Base-by-base conservation (phyloP, 176 grass and related monocot species). In the Metroxylon sagu region DNA sequence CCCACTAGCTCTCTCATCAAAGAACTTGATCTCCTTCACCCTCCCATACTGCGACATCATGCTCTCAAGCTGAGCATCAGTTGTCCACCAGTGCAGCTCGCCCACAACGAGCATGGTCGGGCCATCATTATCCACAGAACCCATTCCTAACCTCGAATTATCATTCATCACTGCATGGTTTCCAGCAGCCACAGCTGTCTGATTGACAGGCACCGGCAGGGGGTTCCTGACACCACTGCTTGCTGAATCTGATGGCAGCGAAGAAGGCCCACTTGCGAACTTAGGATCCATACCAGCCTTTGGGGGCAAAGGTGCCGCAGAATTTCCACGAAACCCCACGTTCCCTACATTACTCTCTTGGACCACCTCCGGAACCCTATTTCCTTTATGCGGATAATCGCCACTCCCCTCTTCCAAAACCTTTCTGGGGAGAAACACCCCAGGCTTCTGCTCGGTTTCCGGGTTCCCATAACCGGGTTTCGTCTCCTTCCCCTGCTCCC, bases 11-110 rank as follows among this genome's bases (percentile, higher is more conserved):
- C 58, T 60, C 58, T 60, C 58, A 17, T 60, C 58, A 19, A 39
- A 60, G 58, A 60, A 60, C 58, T 60, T 60, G 29, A 60, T 31
- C 16, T 60, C 58, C 30, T 60, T 60, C 58, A 60, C 58, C 26
- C 58, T 60, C 58, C 58, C 58, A 18, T 39, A 60, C 17, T 60
- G 58, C 14, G 16, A 30, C 26, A 60, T 26, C 26, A 39, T 3
- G 4, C 26, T 60, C 28, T 60, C 58, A n/a, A 60, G 58, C 16
- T 60, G 26, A n/a, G 58, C 28, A 60, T 60, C 58, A 31, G 58
- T 60, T 4, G 58, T 60, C 58, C 58, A 60, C 58, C 58, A 60
- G 16, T 60, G 58, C 27, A 60, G 28, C 25, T 60, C 58, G 14
- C 58, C 58, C 1, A 60, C 58, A 60, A 60, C 28, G 12, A 60